Evolutionary conservation across 805 yeast genomes (phyloP).

Genomic region (Saturnispora halmiae): DNA sequence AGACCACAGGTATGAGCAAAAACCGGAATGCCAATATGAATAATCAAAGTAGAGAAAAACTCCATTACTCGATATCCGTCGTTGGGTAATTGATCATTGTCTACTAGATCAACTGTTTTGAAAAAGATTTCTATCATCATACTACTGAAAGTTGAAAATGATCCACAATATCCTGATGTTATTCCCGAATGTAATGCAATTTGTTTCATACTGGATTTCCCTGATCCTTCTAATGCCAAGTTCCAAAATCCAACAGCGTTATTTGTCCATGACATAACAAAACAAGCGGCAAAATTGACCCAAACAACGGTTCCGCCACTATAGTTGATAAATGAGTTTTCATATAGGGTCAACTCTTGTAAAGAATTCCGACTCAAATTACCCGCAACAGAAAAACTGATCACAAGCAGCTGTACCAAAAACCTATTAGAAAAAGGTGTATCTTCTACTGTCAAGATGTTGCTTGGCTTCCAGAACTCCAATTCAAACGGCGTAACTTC

Average conservation of each 20-base stretch:
- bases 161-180: conserved; percentile 79
- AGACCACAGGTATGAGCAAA: conserved; percentile 53
- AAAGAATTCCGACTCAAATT: conserved; percentile 13
- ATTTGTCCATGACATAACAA: conserved; percentile 48
- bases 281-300: conserved; percentile 70
- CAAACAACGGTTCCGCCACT: conserved; percentile 41
- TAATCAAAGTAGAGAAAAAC: conserved; percentile 51
- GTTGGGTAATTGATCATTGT: conserved; percentile 35
- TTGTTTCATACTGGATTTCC: conserved; percentile 28
- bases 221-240: conserved; percentile 7
- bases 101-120: conserved; percentile 35
- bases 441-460: conserved; percentile 15
- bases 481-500: conserved; percentile 13
- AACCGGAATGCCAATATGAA: conserved; percentile 53
- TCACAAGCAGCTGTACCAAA: conserved; percentile 9
- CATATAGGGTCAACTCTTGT: conserved; percentile 14
- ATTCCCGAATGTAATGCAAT: conserved; percentile 48
- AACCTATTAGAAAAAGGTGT: conserved; percentile 15
- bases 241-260: conserved; percentile 15
- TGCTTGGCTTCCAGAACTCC: conserved; percentile 16
- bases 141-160: conserved; percentile 70
- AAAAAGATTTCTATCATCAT: conserved; percentile 47
- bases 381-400: conserved; percentile 15
- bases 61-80: conserved; percentile 76
- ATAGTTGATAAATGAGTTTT: conserved; percentile 15